Evolutionary conservation across 1,139 yeast species (phyloP).

Genomic region (Pichia sp.): DNA sequence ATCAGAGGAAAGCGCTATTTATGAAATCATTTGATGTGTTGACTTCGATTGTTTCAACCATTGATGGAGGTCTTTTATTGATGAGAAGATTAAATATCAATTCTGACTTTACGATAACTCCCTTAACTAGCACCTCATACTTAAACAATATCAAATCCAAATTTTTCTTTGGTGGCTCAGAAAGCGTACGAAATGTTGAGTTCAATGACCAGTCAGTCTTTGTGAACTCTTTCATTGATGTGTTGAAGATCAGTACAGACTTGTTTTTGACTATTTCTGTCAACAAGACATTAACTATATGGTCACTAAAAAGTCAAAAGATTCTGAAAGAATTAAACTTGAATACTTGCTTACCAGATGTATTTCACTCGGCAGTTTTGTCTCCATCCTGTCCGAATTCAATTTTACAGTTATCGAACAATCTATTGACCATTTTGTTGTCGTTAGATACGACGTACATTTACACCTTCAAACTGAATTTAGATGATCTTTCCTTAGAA

Average conservation of each 20-base stretch:
- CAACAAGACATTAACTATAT: slow-evolving; percentile 49
- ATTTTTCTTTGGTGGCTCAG: slow-evolving; percentile 19
- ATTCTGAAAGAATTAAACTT: slow-evolving; percentile 35
- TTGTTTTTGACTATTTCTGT: slow-evolving; percentile 40
- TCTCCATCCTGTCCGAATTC: slow-evolving; percentile 22
- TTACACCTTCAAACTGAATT: slow-evolving; percentile 32
- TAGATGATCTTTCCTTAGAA: slow-evolving; percentile 12
- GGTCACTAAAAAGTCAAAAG: slow-evolving; percentile 46
- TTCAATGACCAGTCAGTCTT: slow-evolving; percentile 26
- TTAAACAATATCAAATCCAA: slow-evolving; percentile 38
- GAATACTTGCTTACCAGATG: slow-evolving; percentile 24
- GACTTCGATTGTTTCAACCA: slow-evolving; percentile 51
- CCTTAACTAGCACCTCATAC: slow-evolving; percentile 55
- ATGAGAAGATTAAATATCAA: slow-evolving; percentile 40
- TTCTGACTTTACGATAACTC: slow-evolving; percentile 45
- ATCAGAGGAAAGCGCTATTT: slow-evolving; percentile 58
- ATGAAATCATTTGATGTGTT: slow-evolving; percentile 45
- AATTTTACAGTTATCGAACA: slow-evolving; percentile 15
- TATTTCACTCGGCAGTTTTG: slow-evolving; percentile 21
- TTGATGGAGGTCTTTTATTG: slow-evolving; percentile 69
- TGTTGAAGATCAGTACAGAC: slow-evolving; percentile 23
- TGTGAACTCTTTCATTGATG: slow-evolving; percentile 33
- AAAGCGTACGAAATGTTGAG: slow-evolving; percentile 8
- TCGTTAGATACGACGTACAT: slow-evolving; percentile 45
- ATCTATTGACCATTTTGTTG: slow-evolving; percentile 27